Base-by-base conservation (phyloP, 2,329 filamentous ascomycete genomes). In the Sporothrix dimorphospora region DNA sequence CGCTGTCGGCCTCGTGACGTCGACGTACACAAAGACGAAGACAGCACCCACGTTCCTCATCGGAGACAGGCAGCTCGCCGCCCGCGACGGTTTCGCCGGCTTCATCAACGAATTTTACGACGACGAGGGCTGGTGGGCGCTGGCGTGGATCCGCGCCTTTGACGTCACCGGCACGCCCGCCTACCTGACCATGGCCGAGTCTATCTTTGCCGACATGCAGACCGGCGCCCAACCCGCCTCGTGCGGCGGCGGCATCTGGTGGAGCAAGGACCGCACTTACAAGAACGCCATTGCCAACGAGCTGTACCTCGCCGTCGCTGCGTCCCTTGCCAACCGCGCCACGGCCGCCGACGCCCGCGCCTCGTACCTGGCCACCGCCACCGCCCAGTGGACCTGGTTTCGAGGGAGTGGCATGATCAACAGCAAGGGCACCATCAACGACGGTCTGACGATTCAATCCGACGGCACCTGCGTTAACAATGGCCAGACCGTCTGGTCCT, bases 41-140 rank as follows among this genome's bases (percentile, higher is more conserved):
- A 3, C 21, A 9, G 55, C 77, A 65, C 21, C 69, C 2, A 24
- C 34, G 4, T 55, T 42, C 34, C 7, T 67, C 42, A 71, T 81
- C 59, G 69, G 65, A 8, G 74, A 76, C 67, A 53, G 63, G n/a
- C n/a, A n/a, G n/a, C n/a, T n/a, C n/a, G n/a, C n/a, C n/a, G n/a
- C n/a, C n/a, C n/a, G 59, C 2, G 55, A 59, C 49, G 81, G 82
- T 14, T 84, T 81, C 75, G 77, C 81, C 24, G 81, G 82, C 53
- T 89, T 88, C 78, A 78, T 87, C 66, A 87, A 89, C 75, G 82
- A 85, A 57, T 89, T 82, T 75, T 89, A 89, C 75, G 88, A 90
- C 76, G 88, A 90, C 77, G 86, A 88, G 78, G 84, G 88, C 45
- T 90, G 88, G 88, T 90, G 88, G 88, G 88, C 85, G 2, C 81